Evolutionary conservation across 2,329 filamentous ascomycete species (phyloP).

Genomic region (Sporothrix sp.): DNA sequence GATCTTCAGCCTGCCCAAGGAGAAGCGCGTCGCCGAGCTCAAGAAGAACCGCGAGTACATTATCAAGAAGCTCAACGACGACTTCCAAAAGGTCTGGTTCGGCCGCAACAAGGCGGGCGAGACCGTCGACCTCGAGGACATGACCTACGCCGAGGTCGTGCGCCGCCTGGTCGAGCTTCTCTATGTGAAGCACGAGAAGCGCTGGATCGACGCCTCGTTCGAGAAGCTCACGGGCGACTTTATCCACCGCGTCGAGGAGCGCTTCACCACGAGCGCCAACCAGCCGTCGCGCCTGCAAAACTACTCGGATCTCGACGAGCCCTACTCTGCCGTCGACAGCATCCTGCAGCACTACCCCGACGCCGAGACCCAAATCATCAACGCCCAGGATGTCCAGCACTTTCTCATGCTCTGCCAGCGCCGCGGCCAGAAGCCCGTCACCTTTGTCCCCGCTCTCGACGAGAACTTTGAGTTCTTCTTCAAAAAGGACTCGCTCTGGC

Average conservation of each 20-base stretch:
- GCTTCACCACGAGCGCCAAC: slow-evolving; percentile 66
- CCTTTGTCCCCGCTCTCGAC: slow-evolving; percentile 90
- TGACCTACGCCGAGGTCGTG: slow-evolving; percentile 87
- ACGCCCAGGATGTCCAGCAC: slow-evolving; percentile 95
- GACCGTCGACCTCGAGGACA: slow-evolving; percentile 82
- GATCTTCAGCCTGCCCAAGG: slow-evolving; percentile 93
- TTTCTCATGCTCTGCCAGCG: slow-evolving; percentile 89
- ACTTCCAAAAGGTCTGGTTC: slow-evolving; percentile 97
- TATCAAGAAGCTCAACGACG: slow-evolving; percentile 90
- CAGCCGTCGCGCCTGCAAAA: slow-evolving; percentile 79
- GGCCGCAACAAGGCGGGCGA: slow-evolving; percentile 72
- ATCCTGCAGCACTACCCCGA: slow-evolving; percentile 79
- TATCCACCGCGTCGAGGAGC: slow-evolving; percentile 92
- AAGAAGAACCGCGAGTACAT: slow-evolving; percentile 85
- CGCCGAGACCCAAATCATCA: slow-evolving; percentile 84
- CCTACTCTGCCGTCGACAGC: slow-evolving; percentile 66
- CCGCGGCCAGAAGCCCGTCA: slow-evolving; percentile 88
- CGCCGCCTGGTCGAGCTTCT: slow-evolving; percentile 81
- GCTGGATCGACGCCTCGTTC: slow-evolving; percentile 86
- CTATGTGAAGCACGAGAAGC: slow-evolving; percentile 80
- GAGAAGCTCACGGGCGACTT: slow-evolving; percentile 83
- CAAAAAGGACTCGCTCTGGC: slow-evolving; percentile 99
- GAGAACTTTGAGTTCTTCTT: slow-evolving; percentile 99
- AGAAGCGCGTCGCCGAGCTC: slow-evolving; percentile 78
- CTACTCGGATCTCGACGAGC: slow-evolving; percentile 77